These are phyloP conservation scores for Litchi chinensis DNA, from an alignment of 345 rosid genomes.

Conservation along the genomic window DNA sequence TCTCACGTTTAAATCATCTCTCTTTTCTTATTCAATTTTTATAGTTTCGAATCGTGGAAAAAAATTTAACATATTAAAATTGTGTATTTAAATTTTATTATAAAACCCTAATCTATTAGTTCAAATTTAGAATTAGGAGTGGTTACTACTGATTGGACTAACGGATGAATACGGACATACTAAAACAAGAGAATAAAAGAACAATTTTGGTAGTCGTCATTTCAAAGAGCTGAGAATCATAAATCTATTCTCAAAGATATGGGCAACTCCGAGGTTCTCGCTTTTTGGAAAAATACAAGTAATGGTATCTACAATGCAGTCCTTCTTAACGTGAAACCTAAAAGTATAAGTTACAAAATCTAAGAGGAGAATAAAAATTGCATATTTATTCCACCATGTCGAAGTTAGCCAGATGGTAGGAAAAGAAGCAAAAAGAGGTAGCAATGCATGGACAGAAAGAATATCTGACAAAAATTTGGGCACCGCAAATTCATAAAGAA, in stretches of 20 bases:
- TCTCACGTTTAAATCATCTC: neutral
- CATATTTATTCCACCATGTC: neutral
- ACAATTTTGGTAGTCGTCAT: too few relatives aligned
- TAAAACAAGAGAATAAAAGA: too few relatives aligned
- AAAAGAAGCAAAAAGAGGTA: neutral
- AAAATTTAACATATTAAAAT: too few relatives aligned
- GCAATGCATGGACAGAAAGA: neutral
- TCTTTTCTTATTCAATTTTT: neutral
- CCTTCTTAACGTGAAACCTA: neutral
- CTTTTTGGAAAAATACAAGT: neutral
- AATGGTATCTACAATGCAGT: neutral
- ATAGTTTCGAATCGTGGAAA: too few relatives aligned
- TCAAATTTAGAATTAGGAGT: too few relatives aligned
- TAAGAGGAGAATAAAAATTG: neutral
- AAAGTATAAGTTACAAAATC: too few relatives aligned
- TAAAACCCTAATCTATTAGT: too few relatives aligned
- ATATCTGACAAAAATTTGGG: neutral
- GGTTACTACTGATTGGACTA: too few relatives aligned
- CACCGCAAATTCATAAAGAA: conserved; percentile 10
- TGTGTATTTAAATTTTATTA: too few relatives aligned
- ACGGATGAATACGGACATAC: too few relatives aligned
- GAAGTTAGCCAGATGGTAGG: neutral
- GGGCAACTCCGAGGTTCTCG: neutral
- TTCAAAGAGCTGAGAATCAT: neutral
- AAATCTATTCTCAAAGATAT: neutral